Evolutionary conservation across 495 filamentous ascomycete genomes (phyloP), one percentile per base, ranked within the genome.

Genomic region (Thozetella sp.): DNA sequence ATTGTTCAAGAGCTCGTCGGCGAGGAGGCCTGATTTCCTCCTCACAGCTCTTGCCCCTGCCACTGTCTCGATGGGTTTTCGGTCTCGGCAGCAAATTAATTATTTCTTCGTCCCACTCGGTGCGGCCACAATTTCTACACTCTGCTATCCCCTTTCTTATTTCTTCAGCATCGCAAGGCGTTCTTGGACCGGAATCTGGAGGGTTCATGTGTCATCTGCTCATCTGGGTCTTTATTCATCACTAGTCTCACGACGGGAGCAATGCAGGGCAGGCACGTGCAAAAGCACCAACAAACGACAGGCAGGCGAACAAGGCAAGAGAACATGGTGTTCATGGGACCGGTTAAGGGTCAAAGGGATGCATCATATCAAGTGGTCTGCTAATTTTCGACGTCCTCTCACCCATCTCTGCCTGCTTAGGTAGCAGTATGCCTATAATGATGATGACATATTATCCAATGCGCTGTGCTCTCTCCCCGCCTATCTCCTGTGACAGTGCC

Each of bases 1-100:
- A 83, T 85, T 59, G 81, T 81, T 1, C 79, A 83, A 54, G 70
- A 71, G 20, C 66, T 79, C 22, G 69, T 78, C 13, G 76, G 77
- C 20, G 82, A 83, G 58, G 79, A 80, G 37, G 59, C 62, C 13
- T 66, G 43, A 48, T 9, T 20, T 15, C 9, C 10, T 4, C 43
- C 43, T 48, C 43, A 10, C 9, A n/a, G n/a, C n/a, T n/a, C n/a
- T n/a, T n/a, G n/a, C n/a, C n/a, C n/a, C n/a, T n/a, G n/a, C n/a
- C n/a, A n/a, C n/a, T n/a, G n/a, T n/a, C n/a, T n/a, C n/a, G n/a
- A n/a, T n/a, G n/a, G n/a, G n/a, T n/a, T n/a, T n/a, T n/a, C n/a
- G n/a, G n/a, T n/a, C n/a, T n/a, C n/a, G n/a, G n/a, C n/a, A n/a
- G n/a, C n/a, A n/a, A n/a, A n/a, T n/a, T n/a, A n/a, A n/a, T n/a